phyloP scores from a whole-genome alignment of 2,329 filamentous ascomycete species.

The Leptodontidium sp. region DNA sequence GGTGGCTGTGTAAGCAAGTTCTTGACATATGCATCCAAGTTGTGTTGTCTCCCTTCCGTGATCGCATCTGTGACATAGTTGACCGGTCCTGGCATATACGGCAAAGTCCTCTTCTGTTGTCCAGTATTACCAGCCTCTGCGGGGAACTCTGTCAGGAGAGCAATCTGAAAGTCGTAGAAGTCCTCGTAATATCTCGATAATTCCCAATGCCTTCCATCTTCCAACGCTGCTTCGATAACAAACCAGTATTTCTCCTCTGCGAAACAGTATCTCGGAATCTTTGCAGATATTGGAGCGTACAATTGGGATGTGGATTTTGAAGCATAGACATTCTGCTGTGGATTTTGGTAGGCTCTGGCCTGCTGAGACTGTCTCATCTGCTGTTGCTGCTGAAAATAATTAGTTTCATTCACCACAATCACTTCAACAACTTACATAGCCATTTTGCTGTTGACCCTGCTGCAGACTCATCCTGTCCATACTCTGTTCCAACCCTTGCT shows the following conservation, averaged over 20 bases:
- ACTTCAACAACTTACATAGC: conserved; percentile 52
- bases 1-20: conserved; percentile 83
- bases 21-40: conserved; percentile 94
- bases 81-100: conserved; percentile 98
- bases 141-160: conserved; percentile 89
- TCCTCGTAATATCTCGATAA: conserved; percentile 95
- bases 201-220: conserved; percentile 92
- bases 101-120: conserved; percentile 80
- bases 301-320: conserved; percentile 62
- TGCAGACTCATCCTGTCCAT: conserved; percentile 84
- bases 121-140: conserved; percentile 90
- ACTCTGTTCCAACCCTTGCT: conserved; percentile 70
- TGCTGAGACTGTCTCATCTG: conserved; percentile 43
- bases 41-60: conserved; percentile 89
- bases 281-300: conserved; percentile 80
- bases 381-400: conserved; percentile 28
- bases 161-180: conserved; percentile 99
- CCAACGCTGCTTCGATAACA: conserved; percentile 88
- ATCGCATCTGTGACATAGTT: conserved; percentile 99
- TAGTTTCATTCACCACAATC: conserved; percentile 14
- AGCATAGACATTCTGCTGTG: conserved; percentile 46
- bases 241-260: conserved; percentile 99
- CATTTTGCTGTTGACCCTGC: conserved; percentile 60
- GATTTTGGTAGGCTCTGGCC: conserved; percentile 34
- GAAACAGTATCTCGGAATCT: conserved; percentile 92